These are phyloP conservation scores for Coriolopsis trogii DNA, from an alignment of 1,284 basidiomycete species.

Conservation along the genomic window DNA sequence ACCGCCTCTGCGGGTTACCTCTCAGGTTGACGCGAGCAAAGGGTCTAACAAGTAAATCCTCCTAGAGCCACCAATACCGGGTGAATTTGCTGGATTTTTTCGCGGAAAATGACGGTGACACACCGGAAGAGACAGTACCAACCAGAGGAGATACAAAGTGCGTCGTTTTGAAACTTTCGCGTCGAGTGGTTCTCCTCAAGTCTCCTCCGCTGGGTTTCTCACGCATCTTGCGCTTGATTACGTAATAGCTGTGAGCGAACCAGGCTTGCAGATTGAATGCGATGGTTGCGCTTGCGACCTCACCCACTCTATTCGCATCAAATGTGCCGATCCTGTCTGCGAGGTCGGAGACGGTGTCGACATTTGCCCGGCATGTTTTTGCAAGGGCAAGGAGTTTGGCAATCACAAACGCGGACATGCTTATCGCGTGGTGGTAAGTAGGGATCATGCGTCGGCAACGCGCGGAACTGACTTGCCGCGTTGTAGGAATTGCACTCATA, in stretches of 20 bases:
- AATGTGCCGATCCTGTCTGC: conserved; percentile 85
- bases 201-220: conserved; percentile 35
- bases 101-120: conserved; percentile 66
- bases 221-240: conserved; percentile 37
- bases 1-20: conserved; percentile 11
- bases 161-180: conserved; percentile 33
- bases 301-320: conserved; percentile 90
- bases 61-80: conserved; percentile 5
- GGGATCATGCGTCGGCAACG: conserved; percentile 32
- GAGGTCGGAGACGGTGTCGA: conserved; percentile 80
- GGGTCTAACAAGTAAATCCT: conserved; percentile 7
- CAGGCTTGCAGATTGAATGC: conserved; percentile 76
- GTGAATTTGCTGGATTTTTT: conserved; percentile 17
- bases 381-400: conserved; percentile 87
- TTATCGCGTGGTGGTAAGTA: conserved; percentile 89
- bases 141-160: conserved; percentile 77
- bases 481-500: conserved; percentile 92
- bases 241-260: conserved; percentile 73
- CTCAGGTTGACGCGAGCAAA: neutral
- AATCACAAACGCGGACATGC: conserved; percentile 88
- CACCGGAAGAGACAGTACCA: conserved; percentile 73
- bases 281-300: conserved; percentile 75
- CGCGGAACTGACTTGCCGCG: conserved; percentile 85
- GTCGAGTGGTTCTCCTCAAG: conserved; percentile 30
- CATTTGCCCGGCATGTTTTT: conserved; percentile 90